Evolutionary conservation across 176 grass and related monocot genomes (phyloP).

Genomic region (Eremochloa ophiuroides): DNA sequence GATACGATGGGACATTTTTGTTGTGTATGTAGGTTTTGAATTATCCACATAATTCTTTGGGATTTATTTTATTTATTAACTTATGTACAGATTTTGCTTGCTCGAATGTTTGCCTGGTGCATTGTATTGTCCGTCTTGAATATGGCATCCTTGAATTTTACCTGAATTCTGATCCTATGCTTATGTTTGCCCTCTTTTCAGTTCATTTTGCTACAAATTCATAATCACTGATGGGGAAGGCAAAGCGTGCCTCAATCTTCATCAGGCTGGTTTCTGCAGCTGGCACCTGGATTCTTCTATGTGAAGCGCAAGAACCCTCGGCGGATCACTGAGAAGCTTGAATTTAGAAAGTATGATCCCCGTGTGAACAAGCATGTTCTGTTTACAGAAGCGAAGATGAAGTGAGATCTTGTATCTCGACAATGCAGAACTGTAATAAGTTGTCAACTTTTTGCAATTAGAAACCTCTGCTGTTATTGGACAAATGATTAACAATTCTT

Average conservation of each 20-base stretch:
- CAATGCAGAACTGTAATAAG: not conserved
- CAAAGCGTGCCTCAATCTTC: slow-evolving; percentile 25
- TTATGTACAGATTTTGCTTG: not conserved
- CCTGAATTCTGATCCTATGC: not conserved
- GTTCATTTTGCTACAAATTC: not conserved
- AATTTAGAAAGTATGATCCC: slow-evolving; percentile 23
- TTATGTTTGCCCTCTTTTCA: not conserved
- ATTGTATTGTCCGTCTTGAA: not conserved
- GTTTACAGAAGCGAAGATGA: slow-evolving; percentile 33
- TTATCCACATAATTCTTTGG: not conserved
- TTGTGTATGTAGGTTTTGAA: not conserved
- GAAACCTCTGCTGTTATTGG: not conserved
- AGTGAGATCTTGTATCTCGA: not conserved
- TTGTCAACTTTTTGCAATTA: not conserved
- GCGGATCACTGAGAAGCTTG: slow-evolving; percentile 28
- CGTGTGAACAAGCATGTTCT: slow-evolving; percentile 26
- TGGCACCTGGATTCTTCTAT: slow-evolving; percentile 25
- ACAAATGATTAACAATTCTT: not conserved
- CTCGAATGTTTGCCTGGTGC: not conserved
- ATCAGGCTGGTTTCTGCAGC: slow-evolving; percentile 32
- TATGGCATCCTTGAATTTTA: not conserved
- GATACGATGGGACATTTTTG: not conserved
- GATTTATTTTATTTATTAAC: not conserved
- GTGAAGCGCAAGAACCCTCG: slow-evolving; percentile 32
- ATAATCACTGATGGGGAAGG: slow-evolving; percentile 1